Conservation (phyloP, 1,284 basidiomycete genomes). For the Porogramme epimiltina region DNA sequence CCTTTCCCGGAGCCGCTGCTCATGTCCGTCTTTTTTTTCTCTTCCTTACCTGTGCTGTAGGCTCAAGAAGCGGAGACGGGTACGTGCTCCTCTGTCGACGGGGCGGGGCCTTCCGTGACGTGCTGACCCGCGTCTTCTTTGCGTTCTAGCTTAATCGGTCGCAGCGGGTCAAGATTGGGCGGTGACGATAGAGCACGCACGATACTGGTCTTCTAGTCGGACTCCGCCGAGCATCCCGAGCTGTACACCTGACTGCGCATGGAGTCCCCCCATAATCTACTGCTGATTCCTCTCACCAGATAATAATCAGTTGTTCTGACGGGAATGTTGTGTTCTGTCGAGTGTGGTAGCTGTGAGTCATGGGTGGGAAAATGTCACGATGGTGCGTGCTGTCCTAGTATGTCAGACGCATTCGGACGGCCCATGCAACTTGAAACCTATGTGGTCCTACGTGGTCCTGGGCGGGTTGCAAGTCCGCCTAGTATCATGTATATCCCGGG, state of each 20-base stretch:
- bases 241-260: slow-evolving; percentile 12
- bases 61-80: slow-evolving; percentile 64
- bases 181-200: slow-evolving; percentile 21
- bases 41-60: slow-evolving; percentile 32
- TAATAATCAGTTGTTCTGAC: neutral
- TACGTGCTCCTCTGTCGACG: slow-evolving; percentile 28
- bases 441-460: too few relatives aligned
- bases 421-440: too few relatives aligned
- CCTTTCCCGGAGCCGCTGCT: neutral
- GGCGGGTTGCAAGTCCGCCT: too few relatives aligned
- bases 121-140: slow-evolving; percentile 9
- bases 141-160: slow-evolving; percentile 18
- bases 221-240: slow-evolving; percentile 13
- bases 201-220: slow-evolving; percentile 5
- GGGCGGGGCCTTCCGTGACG: neutral
- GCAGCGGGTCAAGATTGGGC: slow-evolving; percentile 31
- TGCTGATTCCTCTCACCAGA: slow-evolving; percentile 22
- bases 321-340: neutral
- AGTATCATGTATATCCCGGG: too few relatives aligned
- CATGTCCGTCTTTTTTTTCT: slow-evolving; percentile 2
- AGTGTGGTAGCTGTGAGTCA: neutral
- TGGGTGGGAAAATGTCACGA: neutral
- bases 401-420: neutral
- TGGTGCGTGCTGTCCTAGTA: neutral
- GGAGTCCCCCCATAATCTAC: slow-evolving; percentile 12